These are phyloP conservation scores for Poa pratensis DNA, from an alignment of 176 grass and related monocot species.

Conservation along the genomic window DNA sequence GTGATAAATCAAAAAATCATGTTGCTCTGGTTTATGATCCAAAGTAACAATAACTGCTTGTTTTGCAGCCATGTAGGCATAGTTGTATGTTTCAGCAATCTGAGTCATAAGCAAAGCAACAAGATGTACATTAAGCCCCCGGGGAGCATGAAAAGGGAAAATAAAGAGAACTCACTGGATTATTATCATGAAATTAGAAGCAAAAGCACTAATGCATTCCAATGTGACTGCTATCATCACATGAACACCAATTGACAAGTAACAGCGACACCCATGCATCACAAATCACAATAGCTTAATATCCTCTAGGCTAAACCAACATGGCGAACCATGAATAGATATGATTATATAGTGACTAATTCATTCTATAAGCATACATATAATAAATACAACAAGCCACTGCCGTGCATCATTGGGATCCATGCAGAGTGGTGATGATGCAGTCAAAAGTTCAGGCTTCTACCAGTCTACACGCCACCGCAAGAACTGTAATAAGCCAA, in stretches of 20 bases:
- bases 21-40: too few relatives aligned
- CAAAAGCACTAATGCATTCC: not conserved
- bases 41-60: too few relatives aligned
- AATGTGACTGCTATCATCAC: not conserved
- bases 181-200: too few relatives aligned
- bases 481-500: slow-evolving; percentile 23
- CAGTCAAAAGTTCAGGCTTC: slow-evolving; percentile 34
- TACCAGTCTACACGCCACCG: slow-evolving; percentile 15
- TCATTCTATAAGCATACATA: slow-evolving; percentile 12
- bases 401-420: not conserved
- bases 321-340: not conserved
- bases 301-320: not conserved
- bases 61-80: too few relatives aligned
- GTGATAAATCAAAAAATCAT: too few relatives aligned
- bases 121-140: too few relatives aligned
- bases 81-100: too few relatives aligned
- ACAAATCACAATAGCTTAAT: not conserved
- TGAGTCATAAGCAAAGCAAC: too few relatives aligned
- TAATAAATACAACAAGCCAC: slow-evolving; percentile 11
- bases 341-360: slow-evolving; percentile 3
- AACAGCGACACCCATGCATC: not conserved
- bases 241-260: not conserved
- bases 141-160: too few relatives aligned
- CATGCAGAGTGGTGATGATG: not conserved
- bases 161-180: too few relatives aligned